Evolutionary conservation across 306 rosid genomes (phyloP), one percentile per base, ranked within the genome.

Genomic region (Castanospermum australe): DNA sequence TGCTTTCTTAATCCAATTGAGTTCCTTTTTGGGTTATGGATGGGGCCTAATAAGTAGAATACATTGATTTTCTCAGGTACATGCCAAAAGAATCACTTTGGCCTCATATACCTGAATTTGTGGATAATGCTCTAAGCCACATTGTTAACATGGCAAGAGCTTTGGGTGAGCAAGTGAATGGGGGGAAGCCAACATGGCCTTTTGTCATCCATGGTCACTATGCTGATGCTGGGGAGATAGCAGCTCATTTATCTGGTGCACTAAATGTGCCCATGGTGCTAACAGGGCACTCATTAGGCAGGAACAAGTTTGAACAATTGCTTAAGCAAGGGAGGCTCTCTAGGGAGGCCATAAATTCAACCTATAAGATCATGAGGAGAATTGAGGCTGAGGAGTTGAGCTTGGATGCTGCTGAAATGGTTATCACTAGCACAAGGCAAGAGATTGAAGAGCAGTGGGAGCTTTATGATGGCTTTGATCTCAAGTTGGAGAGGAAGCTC

Each of bases 401-500:
- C 4, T n/a, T 92, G 84, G 96, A 92, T 64, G 86, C 93, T 35
- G 90, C 97, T 21, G 96, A 92, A 52, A 90, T 90, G 91, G 91
- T 92, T 78, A 90, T 92, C 73, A 92, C 97, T 36, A 92, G 96
- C 84, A 92, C 96, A 4, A 85, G 92, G 85, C 97, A 92, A 82
- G 97, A 92, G 91, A 92, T 89, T 68, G 97, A 92, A 79, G 92
- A 90, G 80, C 97, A 92, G 67, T 92, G 97, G 97, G 96, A 93
- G 18, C 57, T 92, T 66, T 90, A 92, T 5, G 97, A 89, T 13
- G 93, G 97, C 3, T 92, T 89, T 20, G 97, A 92, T 72, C 90
- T 84, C 75, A 90, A 87, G 79, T 60, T 90, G 66, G 93, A 90
- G 84, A 90, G 97, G 85, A 92, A 92, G 86, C 91, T 92, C 17